Conservation (phyloP, 169 alveolate species). For the Amoebophrya sp. region DNA sequence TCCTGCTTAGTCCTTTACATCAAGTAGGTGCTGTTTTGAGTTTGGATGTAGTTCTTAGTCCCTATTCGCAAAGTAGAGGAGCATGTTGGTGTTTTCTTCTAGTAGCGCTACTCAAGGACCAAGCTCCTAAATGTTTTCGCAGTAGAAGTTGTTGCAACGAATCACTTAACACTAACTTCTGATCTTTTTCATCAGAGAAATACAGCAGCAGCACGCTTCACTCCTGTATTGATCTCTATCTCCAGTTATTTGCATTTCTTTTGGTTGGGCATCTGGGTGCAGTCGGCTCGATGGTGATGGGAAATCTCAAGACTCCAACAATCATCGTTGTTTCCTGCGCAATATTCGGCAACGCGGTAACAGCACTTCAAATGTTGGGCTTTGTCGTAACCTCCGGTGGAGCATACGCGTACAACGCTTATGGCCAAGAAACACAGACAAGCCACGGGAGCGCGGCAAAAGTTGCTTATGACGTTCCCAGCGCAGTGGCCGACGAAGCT, state of each 20-base stretch:
- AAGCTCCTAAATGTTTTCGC: too few species aligned
- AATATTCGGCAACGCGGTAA: constrained; percentile 3
- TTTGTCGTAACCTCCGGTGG: not conserved
- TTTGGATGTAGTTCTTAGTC: too few species aligned
- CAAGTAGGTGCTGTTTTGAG: too few species aligned
- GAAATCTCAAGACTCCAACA: not conserved
- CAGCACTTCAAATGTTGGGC: not conserved
- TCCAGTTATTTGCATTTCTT: not conserved
- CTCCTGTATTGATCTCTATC: not conserved
- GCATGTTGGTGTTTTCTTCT: too few species aligned
- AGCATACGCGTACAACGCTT: not conserved
- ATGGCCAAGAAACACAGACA: not conserved
- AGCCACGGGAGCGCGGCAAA: not conserved
- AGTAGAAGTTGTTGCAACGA: too few species aligned
- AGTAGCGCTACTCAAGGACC: too few species aligned
- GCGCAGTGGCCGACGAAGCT: not conserved
- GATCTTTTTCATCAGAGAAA: too few species aligned
- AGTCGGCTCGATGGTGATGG: constrained; percentile 19
- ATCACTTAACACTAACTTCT: too few species aligned
- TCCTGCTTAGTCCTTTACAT: too few species aligned
- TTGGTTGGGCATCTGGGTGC: constrained; percentile 9
- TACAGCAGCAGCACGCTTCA: too few species aligned
- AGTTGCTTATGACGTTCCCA: not conserved
- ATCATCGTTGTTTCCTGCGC: not conserved
- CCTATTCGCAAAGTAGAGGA: too few species aligned